Conservation (phyloP, 2,329 filamentous ascomycete species). For the Microsporum canis region DNA sequence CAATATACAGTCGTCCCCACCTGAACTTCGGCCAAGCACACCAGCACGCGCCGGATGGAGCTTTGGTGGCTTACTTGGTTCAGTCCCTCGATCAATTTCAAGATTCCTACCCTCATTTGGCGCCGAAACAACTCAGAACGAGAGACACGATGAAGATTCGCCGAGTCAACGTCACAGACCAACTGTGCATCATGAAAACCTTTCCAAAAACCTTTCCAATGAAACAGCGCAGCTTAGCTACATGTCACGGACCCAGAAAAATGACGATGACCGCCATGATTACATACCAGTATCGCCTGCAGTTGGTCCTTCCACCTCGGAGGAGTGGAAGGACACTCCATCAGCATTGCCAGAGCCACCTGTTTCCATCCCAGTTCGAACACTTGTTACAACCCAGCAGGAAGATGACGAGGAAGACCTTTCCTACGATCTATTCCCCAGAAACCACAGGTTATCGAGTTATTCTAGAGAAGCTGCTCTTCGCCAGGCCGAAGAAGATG, state of each 20-base stretch:
- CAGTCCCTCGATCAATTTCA: conserved; percentile 23
- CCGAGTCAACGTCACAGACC: conserved; percentile 6
- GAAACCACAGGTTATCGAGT: background rate
- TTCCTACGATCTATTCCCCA: conserved; percentile 2
- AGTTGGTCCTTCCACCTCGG: background rate
- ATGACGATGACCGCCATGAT: background rate
- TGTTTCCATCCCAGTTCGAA: background rate
- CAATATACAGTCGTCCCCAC: background rate
- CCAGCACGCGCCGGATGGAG: conserved; percentile 20
- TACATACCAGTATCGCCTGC: background rate
- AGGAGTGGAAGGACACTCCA: background rate
- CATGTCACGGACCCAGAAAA: background rate
- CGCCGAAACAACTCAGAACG: conserved; percentile 11
- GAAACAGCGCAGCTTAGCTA: background rate
- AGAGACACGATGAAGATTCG: conserved; percentile 11
- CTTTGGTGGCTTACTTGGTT: conserved; percentile 22
- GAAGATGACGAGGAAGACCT: background rate
- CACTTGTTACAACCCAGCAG: background rate
- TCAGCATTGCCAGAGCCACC: background rate
- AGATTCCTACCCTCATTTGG: conserved; percentile 14
- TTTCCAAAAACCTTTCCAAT: conserved; percentile 13
- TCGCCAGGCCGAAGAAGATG: background rate
- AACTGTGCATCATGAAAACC: background rate
- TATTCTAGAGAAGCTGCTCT: background rate
- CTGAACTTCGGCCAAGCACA: background rate